A percentile compares a stretch with the other conserved stretches of the same genome.
These are phyloP conservation scores for Chrysopogon serrulatus DNA, from an alignment of 176 grass and related monocot species.

Conservation along the genomic window DNA sequence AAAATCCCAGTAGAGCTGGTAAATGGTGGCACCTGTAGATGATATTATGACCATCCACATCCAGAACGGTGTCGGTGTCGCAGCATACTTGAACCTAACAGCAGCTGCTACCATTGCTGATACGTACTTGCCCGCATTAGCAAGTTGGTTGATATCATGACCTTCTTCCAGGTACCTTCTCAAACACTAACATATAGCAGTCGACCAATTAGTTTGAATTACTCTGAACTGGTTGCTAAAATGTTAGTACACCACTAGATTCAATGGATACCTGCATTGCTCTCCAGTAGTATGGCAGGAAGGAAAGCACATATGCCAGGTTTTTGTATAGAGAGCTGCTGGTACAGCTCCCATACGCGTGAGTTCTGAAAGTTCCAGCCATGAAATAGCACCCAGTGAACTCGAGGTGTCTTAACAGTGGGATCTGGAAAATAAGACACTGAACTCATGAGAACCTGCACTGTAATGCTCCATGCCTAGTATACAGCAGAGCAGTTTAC, in stretches of 20 bases:
- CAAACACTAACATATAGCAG: conserved; percentile 41
- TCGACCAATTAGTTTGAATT: not conserved
- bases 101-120: conserved; percentile 92
- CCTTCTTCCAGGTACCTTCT: conserved; percentile 96
- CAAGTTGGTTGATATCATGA: conserved; percentile 68
- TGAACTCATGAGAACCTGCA: not conserved
- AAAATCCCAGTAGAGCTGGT: conserved; percentile 98
- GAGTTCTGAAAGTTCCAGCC: conserved; percentile 53
- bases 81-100: conserved; percentile 60
- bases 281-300: conserved; percentile 95
- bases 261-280: conserved; percentile 85
- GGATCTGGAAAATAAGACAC: conserved; percentile 43
- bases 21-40: conserved; percentile 61
- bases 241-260: not conserved
- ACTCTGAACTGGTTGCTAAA: not conserved
- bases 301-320: conserved; percentile 81
- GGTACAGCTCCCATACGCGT: conserved; percentile 60
- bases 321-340: conserved; percentile 59
- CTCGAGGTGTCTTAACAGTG: conserved; percentile 81
- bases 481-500: conserved; percentile 19
- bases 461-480: not conserved
- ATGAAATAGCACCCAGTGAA: conserved; percentile 88
- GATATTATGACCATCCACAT: conserved; percentile 55
- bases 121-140: conserved; percentile 82
- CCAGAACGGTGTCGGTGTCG: conserved; percentile 58